Evolutionary conservation across 306 rosid genomes (phyloP).

Genomic region (Citrullus mucosospermus): DNA sequence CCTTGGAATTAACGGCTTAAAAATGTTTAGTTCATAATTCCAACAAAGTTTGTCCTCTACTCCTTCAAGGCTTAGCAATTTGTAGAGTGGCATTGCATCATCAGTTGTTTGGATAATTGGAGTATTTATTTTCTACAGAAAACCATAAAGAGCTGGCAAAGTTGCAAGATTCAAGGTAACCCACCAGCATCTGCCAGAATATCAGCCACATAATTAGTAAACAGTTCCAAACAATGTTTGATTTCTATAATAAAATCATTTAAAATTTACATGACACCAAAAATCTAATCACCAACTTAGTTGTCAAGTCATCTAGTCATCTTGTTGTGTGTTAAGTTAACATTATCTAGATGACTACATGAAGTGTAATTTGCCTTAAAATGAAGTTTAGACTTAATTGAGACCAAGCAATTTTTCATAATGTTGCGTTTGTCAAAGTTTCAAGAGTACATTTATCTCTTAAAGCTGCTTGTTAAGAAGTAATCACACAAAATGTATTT

Average conservation of each 20-base stretch:
- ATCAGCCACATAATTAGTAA: not conserved
- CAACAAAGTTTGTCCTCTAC: not conserved
- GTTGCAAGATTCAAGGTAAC: not conserved
- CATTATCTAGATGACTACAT: too few species aligned
- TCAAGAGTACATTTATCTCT: not conserved
- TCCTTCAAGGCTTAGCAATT: not conserved
- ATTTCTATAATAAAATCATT: not conserved
- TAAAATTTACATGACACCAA: not conserved
- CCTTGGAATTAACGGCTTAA: not conserved
- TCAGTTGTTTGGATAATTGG: not conserved
- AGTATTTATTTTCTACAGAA: not conserved
- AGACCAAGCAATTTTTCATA: too few species aligned
- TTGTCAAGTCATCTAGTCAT: not conserved
- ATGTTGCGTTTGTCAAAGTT: not conserved
- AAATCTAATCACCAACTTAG: not conserved
- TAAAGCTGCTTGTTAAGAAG: not conserved
- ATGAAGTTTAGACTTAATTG: too few species aligned
- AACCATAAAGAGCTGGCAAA: not conserved
- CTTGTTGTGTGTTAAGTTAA: too few species aligned
- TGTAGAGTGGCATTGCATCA: not conserved
- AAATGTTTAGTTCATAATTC: not conserved
- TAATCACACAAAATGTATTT: not conserved
- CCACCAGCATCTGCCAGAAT: slow-evolving; percentile 1
- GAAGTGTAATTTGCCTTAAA: not conserved
- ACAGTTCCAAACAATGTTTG: not conserved